Percentiles rank a stretch among this genome's conserved stretches.
These are phyloP conservation scores for Ilex asprella DNA, from an alignment of 257 asterid genomes.

Conservation along the genomic window DNA sequence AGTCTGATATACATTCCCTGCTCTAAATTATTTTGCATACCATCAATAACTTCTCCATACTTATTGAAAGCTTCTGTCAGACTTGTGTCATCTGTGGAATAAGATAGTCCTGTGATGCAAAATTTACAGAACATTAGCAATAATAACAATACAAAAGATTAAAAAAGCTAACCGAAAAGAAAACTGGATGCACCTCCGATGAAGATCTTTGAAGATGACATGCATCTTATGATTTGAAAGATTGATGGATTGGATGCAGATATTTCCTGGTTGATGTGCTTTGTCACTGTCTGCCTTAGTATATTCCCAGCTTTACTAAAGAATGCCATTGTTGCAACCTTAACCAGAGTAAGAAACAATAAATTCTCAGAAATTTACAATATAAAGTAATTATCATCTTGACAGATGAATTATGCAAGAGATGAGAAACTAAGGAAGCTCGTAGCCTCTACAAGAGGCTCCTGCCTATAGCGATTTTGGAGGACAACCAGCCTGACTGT, in stretches of 20 bases:
- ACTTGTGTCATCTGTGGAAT: constrained; percentile 45
- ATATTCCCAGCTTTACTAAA: constrained; percentile 57
- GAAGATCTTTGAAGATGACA: constrained; percentile 72
- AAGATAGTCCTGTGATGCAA: constrained; percentile 57
- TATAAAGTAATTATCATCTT: background rate
- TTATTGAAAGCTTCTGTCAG: constrained; percentile 55
- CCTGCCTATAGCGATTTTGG: no score
- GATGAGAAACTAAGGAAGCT: no score
- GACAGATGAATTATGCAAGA: background rate
- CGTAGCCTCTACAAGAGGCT: no score
- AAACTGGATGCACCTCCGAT: constrained; percentile 56
- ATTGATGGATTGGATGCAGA: constrained; percentile 49
- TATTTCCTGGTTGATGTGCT: constrained; percentile 32
- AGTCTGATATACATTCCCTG: no score
- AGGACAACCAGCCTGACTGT: no score
- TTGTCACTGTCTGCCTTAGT: constrained; percentile 38
- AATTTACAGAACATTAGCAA: constrained; percentile 8
- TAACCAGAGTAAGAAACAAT: no score
- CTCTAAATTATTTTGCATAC: constrained; percentile 22
- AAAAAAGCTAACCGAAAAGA: background rate
- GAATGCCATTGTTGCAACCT: constrained; percentile 51
- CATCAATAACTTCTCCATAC: constrained; percentile 76
- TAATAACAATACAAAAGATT: background rate
- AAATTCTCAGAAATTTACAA: background rate
- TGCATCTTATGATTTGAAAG: constrained; percentile 66